A percentile compares a stretch with the other conserved stretches of the same genome.
These are phyloP conservation scores for Cyberlindnera nakhonratchasimensis DNA, from an alignment of 805 yeast genomes.

Conservation along the genomic window DNA sequence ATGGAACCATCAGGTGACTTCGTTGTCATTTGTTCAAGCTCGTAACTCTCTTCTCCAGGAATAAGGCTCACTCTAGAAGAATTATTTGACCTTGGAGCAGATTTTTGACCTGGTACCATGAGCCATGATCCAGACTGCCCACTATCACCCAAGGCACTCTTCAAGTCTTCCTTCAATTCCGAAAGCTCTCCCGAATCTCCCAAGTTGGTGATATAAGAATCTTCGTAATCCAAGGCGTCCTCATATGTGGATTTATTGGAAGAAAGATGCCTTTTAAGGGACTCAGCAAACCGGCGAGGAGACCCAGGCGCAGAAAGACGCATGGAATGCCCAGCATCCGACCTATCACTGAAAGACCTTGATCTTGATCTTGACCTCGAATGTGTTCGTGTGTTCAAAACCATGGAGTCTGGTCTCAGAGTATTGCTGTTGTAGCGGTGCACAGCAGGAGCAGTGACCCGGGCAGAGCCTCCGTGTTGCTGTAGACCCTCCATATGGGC, in stretches of 20 bases:
- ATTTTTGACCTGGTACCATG: neutral
- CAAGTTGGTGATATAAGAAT: conserved; percentile 14
- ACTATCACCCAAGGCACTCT: conserved; percentile 19
- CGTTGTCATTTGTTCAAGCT: conserved; percentile 6
- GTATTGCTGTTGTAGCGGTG: neutral
- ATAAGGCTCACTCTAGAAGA: conserved; percentile 8
- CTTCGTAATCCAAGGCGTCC: conserved; percentile 9
- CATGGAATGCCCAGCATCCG: neutral
- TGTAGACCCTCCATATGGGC: neutral
- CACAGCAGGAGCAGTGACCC: neutral
- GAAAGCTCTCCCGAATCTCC: conserved; percentile 14
- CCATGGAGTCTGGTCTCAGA: neutral
- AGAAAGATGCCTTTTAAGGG: neutral
- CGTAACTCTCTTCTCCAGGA: conserved; percentile 4
- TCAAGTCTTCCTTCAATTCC: conserved; percentile 20
- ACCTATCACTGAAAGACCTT: conserved; percentile 2
- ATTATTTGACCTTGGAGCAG: conserved; percentile 5
- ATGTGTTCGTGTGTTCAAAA: neutral
- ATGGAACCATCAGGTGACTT: neutral
- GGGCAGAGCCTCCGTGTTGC: neutral
- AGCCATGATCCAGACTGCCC: conserved; percentile 22
- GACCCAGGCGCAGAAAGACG: conserved; percentile 2
- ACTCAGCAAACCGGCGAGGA: neutral
- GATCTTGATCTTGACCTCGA: conserved; percentile 8
- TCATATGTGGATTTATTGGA: conserved; percentile 4